These are phyloP conservation scores for Podospora pseudocomata DNA, from an alignment of 495 filamentous ascomycete genomes.

Conservation along the genomic window DNA sequence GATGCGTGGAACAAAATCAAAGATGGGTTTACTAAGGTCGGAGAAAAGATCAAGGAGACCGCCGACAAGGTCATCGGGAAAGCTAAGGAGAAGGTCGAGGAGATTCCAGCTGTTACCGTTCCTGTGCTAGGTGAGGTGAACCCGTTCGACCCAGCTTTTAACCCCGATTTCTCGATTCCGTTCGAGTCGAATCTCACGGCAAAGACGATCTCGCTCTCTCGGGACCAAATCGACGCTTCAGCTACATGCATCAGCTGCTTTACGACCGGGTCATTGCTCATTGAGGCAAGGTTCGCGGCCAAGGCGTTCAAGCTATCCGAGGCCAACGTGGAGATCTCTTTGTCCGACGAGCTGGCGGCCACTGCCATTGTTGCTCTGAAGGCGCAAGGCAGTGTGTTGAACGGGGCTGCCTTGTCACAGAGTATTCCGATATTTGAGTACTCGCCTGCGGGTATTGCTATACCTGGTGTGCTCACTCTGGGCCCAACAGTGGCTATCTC, in stretches of 20 bases:
- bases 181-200: conserved; percentile 12
- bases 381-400: conserved; percentile 13
- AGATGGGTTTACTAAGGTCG: conserved; percentile 4
- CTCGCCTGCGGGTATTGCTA: conserved; percentile 18
- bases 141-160: neutral
- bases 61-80: conserved; percentile 8
- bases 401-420: conserved; percentile 9
- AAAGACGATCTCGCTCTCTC: conserved; percentile 12
- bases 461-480: conserved; percentile 22
- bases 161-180: conserved; percentile 18
- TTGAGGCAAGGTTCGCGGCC: conserved; percentile 14
- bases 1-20: neutral
- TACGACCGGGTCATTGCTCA: conserved; percentile 16
- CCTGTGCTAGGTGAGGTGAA: neutral
- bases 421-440: conserved; percentile 18
- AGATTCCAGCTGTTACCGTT: neutral
- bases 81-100: conserved; percentile 13
- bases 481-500: conserved; percentile 17
- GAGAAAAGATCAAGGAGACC: neutral
- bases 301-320: conserved; percentile 9
- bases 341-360: conserved; percentile 11
- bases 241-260: conserved; percentile 14
- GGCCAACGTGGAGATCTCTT: conserved; percentile 16
- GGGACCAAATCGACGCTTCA: conserved; percentile 7
- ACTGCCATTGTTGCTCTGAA: conserved; percentile 16